Percentiles rank a stretch among this genome's conserved stretches.
Evolutionary conservation across 140 eudicot species (phyloP).

Genomic region (Eryngium alpinum): DNA sequence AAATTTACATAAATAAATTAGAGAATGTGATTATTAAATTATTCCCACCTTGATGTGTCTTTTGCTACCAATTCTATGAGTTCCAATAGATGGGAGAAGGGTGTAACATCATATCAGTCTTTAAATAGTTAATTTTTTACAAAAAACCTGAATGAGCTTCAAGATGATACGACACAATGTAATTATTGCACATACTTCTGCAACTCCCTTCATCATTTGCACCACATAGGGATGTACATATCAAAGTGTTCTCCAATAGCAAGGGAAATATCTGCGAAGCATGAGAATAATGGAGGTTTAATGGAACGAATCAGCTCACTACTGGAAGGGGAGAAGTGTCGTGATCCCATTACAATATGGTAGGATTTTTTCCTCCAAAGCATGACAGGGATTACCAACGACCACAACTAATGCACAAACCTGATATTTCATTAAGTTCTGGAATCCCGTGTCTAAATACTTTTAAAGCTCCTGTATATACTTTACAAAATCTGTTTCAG

Average conservation of each 20-base stretch:
- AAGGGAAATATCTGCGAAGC: constrained; percentile 90
- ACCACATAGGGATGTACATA: constrained; percentile 47
- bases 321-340: constrained; percentile 65
- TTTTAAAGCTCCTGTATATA: neutral
- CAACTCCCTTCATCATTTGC: constrained; percentile 38
- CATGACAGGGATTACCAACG: constrained; percentile 34
- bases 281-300: constrained; percentile 86
- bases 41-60: constrained; percentile 51
- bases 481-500: neutral
- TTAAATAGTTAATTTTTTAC: constrained; percentile 73
- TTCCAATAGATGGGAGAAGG: constrained; percentile 65
- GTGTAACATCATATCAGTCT: constrained; percentile 69
- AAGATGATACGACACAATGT: constrained; percentile 59
- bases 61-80: constrained; percentile 59
- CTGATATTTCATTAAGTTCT: constrained; percentile 75
- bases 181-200: constrained; percentile 68
- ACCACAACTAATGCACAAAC: constrained; percentile 82
- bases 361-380: constrained; percentile 61
- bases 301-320: constrained; percentile 70
- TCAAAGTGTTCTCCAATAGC: constrained; percentile 85
- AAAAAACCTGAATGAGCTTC: constrained; percentile 88
- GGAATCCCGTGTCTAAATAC: neutral
- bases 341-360: constrained; percentile 79
- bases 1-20: neutral
- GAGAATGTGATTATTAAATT: neutral